Evolutionary conservation across 257 asterid species (phyloP).

Genomic region (Fraxinus anomala): DNA sequence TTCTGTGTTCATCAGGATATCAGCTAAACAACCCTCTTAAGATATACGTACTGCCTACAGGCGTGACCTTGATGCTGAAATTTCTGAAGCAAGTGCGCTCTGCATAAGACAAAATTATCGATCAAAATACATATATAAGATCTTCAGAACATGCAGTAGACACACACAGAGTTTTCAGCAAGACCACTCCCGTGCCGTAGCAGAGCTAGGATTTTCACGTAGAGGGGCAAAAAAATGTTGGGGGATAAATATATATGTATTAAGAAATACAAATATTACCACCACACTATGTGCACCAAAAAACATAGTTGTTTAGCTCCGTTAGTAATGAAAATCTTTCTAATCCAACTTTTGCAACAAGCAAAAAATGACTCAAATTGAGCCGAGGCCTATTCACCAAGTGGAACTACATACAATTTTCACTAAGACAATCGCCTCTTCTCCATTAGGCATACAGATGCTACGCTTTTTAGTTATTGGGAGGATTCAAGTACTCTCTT

Average conservation of each 20-base stretch:
- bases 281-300: neutral
- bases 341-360: neutral
- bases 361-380: neutral
- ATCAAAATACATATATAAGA: slow-evolving; percentile 3
- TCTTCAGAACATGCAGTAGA: neutral
- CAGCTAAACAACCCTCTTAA: neutral
- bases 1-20: no score
- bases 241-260: neutral
- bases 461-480: neutral
- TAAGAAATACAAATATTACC: neutral
- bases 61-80: slow-evolving; percentile 66
- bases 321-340: neutral
- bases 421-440: neutral
- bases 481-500: neutral
- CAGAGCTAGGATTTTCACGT: neutral
- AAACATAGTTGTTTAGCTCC: neutral
- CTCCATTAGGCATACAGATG: neutral
- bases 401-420: neutral
- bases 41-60: slow-evolving; percentile 30
- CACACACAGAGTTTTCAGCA: neutral
- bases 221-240: neutral
- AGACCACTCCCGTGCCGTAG: neutral
- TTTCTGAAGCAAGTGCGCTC: slow-evolving; percentile 67
- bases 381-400: neutral
- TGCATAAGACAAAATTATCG: slow-evolving; percentile 40